Evolutionary conservation across 192 early-diverging fungal genomes (phyloP), one percentile per base, ranked within the genome.

Genomic region (Funneliformis geosporum): DNA sequence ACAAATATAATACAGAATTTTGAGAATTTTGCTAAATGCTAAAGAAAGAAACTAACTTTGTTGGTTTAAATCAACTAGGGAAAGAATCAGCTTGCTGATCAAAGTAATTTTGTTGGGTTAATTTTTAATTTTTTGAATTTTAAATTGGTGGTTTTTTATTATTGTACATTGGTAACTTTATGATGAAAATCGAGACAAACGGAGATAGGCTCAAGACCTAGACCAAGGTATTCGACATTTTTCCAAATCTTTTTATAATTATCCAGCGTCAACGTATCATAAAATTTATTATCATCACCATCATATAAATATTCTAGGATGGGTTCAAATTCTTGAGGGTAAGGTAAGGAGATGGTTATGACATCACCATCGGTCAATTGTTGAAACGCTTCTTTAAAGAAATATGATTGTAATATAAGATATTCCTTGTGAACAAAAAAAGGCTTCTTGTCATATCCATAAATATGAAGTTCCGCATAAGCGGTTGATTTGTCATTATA

Each of bases 261-360:
- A n/a, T 50, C 43, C 43, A 38, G 2, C 8, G n/a, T 55, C 5
- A 73, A 39, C 33, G 23, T 18, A 28, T 47, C 72, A 73, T 73
- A 73, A 27, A 47, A 73, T 59, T 73, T 73, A 47, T 55, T 27
- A n/a, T 27, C 50, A 73, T 73, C 23, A 7, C 72, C 72, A 39
- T 73, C 25, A 18, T 73, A 73, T n/a, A 73, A 73, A 38, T 73
- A 73, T 73, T 73, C 46, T 8, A 73, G 46, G 23, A 73, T 73
- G 23, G 72, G 27, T 40, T 73, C 72, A 33, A 73, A 73, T 10
- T n/a, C 2, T 12, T 73, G n/a, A 11, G 72, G 72, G 33, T 11
- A 25, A 21, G 72, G 72, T 25, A 73, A 27, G n/a, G 23, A 12
- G 8, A 73, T 73, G 9, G 72, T 73, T 8, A 73, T 27, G 11